These are phyloP conservation scores for Dendrocalamus sinicus DNA, from an alignment of 176 grass and related monocot genomes.

Conservation along the genomic window DNA sequence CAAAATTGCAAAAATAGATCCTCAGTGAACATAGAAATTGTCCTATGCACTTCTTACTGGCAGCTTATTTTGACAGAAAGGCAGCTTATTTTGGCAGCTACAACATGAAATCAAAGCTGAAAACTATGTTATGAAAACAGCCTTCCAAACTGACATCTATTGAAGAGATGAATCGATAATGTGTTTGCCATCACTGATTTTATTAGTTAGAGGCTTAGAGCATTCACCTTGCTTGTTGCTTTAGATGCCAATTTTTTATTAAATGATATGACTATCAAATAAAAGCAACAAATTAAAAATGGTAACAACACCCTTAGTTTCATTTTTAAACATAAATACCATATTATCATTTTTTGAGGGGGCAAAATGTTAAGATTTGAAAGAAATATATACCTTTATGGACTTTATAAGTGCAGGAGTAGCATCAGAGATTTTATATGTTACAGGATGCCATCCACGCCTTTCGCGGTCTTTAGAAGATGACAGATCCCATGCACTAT, in stretches of 20 bases:
- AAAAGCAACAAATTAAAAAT: constrained; percentile 22
- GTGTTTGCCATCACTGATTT: not conserved
- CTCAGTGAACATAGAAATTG: constrained; percentile 36
- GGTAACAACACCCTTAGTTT: not conserved
- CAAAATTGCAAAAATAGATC: constrained; percentile 36
- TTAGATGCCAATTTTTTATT: not conserved
- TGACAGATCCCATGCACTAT: constrained; percentile 88
- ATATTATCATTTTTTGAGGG: not conserved
- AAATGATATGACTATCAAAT: constrained; percentile 12
- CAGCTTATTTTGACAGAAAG: constrained; percentile 1
- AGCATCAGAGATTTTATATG: constrained; percentile 86
- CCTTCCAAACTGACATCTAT: not conserved
- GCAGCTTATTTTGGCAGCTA: not conserved
- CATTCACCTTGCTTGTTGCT: constrained; percentile 24
- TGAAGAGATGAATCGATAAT: not conserved
- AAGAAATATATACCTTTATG: constrained; percentile 73
- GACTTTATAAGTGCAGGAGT: constrained; percentile 72
- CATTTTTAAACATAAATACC: not conserved
- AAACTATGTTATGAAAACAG: constrained; percentile 29
- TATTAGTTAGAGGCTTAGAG: not conserved
- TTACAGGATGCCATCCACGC: constrained; percentile 94
- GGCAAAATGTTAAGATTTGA: constrained; percentile 14
- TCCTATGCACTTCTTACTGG: not conserved
- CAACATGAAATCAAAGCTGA: not conserved
- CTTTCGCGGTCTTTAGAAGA: constrained; percentile 95